phyloP scores from a whole-genome alignment of 257 asterid genomes.

The Marsdenia floribunda region DNA sequence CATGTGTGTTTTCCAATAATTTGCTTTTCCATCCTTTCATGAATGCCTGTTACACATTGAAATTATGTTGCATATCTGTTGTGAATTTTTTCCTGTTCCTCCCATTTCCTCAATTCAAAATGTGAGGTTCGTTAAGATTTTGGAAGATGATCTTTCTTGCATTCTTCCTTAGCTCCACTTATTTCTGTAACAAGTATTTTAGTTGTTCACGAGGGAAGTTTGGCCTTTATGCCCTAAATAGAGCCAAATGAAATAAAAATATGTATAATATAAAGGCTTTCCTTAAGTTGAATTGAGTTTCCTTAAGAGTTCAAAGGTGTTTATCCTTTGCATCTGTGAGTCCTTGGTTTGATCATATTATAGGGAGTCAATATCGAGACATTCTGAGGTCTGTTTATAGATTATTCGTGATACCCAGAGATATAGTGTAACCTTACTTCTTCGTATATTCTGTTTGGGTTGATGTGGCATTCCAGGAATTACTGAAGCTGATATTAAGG shows the following conservation, averaged over 20 bases:
- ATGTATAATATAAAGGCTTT: background rate
- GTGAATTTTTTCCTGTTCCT: background rate
- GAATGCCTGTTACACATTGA: background rate
- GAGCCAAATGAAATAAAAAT: background rate
- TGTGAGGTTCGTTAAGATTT: background rate
- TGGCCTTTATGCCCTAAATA: background rate
- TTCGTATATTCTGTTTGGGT: background rate
- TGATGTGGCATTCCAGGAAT: background rate
- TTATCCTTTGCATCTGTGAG: background rate
- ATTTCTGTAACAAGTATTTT: background rate
- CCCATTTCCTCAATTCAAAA: background rate
- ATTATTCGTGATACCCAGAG: background rate
- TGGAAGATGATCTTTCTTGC: background rate
- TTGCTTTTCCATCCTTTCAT: background rate
- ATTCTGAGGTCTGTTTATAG: background rate
- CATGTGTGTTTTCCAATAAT: background rate
- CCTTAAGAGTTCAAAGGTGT: background rate
- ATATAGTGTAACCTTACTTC: background rate
- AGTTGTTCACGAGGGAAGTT: background rate
- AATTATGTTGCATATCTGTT: background rate
- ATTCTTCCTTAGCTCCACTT: background rate
- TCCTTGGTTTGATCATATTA: background rate
- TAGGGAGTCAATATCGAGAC: background rate
- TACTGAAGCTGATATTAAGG: too few species aligned
- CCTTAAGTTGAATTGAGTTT: background rate